A percentile compares a stretch with the other conserved stretches of the same genome.
phyloP scores from a whole-genome alignment of 148 eudicot species.

The Camellia lanceoleosa region DNA sequence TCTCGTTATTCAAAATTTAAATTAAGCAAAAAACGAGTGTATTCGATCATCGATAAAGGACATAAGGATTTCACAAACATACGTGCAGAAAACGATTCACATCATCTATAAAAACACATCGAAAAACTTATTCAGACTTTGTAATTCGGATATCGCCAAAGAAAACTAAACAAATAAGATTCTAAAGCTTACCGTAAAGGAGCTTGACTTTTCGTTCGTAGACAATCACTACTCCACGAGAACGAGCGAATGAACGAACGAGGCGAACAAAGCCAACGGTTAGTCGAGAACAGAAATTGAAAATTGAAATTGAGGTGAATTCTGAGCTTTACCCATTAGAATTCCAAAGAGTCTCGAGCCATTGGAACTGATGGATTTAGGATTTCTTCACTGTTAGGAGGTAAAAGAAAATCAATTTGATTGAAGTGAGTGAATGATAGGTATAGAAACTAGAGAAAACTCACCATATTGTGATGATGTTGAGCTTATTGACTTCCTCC shows the following conservation, averaged over 20 bases:
- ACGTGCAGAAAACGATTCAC: constrained; percentile 80
- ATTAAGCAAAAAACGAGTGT: neutral
- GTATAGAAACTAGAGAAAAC: constrained; percentile 1
- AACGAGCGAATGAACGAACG: neutral
- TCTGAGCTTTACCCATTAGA: constrained; percentile 68
- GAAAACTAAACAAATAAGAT: neutral
- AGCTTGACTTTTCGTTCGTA: constrained; percentile 88
- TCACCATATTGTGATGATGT: constrained; percentile 79
- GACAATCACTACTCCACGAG: constrained; percentile 84
- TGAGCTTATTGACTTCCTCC: constrained; percentile 68
- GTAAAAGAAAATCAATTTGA: neutral
- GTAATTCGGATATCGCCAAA: neutral
- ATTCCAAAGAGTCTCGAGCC: constrained; percentile 92
- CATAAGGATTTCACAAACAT: too few relatives aligned
- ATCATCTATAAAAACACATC: constrained; percentile 55
- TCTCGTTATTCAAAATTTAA: neutral
- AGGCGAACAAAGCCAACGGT: neutral
- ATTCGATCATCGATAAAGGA: neutral
- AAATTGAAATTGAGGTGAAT: neutral
- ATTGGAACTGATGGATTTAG: constrained; percentile 88
- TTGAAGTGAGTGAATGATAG: neutral
- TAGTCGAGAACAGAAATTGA: neutral
- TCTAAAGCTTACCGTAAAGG: constrained; percentile 52
- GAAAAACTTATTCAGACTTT: neutral
- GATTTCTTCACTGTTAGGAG: constrained; percentile 72